These are phyloP conservation scores for Aspergillus ochraceoroseus DNA, from an alignment of 2,329 filamentous ascomycete genomes.

Conservation along the genomic window DNA sequence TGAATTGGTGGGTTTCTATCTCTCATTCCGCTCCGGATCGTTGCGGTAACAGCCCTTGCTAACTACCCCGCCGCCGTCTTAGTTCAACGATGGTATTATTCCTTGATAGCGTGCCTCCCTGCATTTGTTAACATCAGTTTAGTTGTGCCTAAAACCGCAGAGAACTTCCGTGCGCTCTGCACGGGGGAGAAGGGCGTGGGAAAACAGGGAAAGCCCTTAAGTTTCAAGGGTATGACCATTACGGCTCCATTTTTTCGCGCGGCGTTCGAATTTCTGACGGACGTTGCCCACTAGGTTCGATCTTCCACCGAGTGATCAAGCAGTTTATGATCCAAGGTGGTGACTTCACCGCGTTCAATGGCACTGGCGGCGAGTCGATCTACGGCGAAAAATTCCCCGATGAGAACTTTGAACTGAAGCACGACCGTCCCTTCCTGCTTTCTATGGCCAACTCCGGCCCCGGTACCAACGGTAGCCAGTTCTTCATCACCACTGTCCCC, in stretches of 20 bases:
- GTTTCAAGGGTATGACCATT: constrained; percentile 65
- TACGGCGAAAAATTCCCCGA: constrained; percentile 97
- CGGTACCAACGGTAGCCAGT: constrained; percentile 93
- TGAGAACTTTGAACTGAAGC: constrained; percentile 89
- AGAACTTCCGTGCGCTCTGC: constrained; percentile 93
- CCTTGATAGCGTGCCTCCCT: neutral
- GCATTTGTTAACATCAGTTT: constrained; percentile 43
- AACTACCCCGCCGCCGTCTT: constrained; percentile 18
- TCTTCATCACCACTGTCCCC: constrained; percentile 94
- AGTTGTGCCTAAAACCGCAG: constrained; percentile 88
- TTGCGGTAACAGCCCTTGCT: constrained; percentile 9
- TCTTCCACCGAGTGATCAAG: constrained; percentile 96
- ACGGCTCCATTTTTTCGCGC: neutral
- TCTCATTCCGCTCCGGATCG: neutral
- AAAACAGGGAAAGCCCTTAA: constrained; percentile 74
- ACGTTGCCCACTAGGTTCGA: constrained; percentile 54
- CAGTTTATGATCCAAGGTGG: constrained; percentile 98
- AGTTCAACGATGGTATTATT: constrained; percentile 48
- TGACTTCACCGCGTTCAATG: constrained; percentile 92
- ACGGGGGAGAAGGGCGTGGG: constrained; percentile 89
- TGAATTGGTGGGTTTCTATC: constrained; percentile 60
- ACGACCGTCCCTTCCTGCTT: constrained; percentile 86
- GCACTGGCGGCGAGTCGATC: constrained; percentile 93
- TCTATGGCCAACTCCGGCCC: constrained; percentile 98
- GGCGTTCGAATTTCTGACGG: neutral